Percentiles rank a stretch among this genome's conserved stretches.
phyloP scores from a whole-genome alignment of 495 filamentous ascomycete genomes.

The Parathielavia hyrcaniae region DNA sequence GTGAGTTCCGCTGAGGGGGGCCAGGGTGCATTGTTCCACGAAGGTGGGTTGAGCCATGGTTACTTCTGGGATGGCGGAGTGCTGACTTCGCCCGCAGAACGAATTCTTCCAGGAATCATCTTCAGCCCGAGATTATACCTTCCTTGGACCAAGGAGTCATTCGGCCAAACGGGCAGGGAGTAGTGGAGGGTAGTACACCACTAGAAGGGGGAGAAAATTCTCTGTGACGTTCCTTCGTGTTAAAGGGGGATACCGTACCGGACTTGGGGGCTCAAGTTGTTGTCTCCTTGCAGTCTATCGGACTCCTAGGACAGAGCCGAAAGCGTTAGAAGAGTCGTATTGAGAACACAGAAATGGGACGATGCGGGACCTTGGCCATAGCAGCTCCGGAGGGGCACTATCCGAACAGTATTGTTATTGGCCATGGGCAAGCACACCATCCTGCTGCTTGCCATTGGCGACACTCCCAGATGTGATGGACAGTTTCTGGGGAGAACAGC shows the following conservation, averaged over 20 bases:
- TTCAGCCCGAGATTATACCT: constrained; percentile 48
- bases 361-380: background rate
- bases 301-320: too few species aligned
- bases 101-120: constrained; percentile 41
- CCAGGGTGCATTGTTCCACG: constrained; percentile 45
- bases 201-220: constrained; percentile 46
- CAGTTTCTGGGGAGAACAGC: background rate
- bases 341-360: background rate
- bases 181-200: constrained; percentile 45
- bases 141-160: constrained; percentile 39
- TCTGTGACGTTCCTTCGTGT: constrained; percentile 13
- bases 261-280: too few species aligned
- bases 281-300: too few species aligned
- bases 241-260: background rate
- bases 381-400: constrained; percentile 9
- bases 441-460: background rate
- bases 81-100: constrained; percentile 34
- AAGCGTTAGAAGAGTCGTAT: background rate
- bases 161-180: constrained; percentile 41
- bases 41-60: constrained; percentile 28
- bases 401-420: constrained; percentile 14
- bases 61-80: background rate
- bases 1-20: constrained; percentile 44
- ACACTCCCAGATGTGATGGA: constrained; percentile 5
- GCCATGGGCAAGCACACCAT: constrained; percentile 7